These are phyloP conservation scores for Kodamaea laetipori DNA, from an alignment of 805 yeast genomes.

Conservation along the genomic window DNA sequence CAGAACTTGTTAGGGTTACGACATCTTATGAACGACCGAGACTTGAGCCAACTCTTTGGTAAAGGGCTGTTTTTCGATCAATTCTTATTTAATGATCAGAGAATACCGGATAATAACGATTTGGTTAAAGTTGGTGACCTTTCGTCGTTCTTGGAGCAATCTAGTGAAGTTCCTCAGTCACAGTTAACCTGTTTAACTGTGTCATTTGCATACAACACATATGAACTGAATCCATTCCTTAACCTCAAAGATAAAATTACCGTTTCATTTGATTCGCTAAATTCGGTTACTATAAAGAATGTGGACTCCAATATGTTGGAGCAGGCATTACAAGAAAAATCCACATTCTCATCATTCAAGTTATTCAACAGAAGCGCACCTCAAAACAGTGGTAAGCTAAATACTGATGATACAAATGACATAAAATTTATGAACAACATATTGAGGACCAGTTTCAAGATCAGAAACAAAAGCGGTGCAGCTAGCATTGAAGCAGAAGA, in stretches of 20 bases:
- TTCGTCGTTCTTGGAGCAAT: background rate
- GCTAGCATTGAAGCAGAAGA: slow-evolving; percentile 1
- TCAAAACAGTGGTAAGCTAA: slow-evolving; percentile 5
- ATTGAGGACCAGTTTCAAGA: slow-evolving; percentile 33
- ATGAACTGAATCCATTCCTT: slow-evolving; percentile 35
- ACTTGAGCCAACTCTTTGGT: slow-evolving; percentile 19
- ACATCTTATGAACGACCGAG: background rate
- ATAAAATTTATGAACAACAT: slow-evolving; percentile 34
- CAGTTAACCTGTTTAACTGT: slow-evolving; percentile 36
- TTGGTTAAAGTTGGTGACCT: slow-evolving; percentile 20
- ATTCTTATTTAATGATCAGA: slow-evolving; percentile 23
- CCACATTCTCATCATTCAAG: slow-evolving; percentile 23
- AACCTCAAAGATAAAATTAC: slow-evolving; percentile 24
- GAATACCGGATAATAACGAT: slow-evolving; percentile 15
- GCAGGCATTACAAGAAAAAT: slow-evolving; percentile 30
- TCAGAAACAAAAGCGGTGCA: slow-evolving; percentile 35
- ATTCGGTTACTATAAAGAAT: slow-evolving; percentile 24
- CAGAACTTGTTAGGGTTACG: background rate
- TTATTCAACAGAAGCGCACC: slow-evolving; percentile 18
- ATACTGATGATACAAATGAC: slow-evolving; percentile 33
- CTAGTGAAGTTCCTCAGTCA: background rate
- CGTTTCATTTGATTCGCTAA: slow-evolving; percentile 33
- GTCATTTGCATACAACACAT: slow-evolving; percentile 36
- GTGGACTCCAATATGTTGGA: slow-evolving; percentile 27
- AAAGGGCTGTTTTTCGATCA: slow-evolving; percentile 13